Base-by-base conservation (phyloP, 352 stramenopile species). In the Globisporangium radiosum region DNA sequence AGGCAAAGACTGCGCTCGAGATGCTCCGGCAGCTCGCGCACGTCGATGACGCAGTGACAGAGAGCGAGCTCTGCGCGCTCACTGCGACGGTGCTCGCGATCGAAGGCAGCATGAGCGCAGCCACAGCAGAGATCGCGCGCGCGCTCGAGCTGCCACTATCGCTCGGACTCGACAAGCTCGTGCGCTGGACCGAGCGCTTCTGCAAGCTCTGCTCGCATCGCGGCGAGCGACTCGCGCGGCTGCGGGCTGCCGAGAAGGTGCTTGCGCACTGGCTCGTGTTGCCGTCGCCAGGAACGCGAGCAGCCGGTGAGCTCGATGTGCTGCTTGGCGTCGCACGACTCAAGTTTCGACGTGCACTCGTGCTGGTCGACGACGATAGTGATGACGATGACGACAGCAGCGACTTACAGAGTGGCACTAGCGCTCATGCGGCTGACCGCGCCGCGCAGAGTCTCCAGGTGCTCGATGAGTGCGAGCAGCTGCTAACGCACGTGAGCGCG, bases 1-100 rank as follows among this genome's bases (percentile, higher is more conserved):
- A 90, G 57, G 81, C 64, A 33, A 88, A 90, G 62, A 67, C 62
- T 6, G 69, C 81, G 42, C 56, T 90, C 3, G 67, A 77, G 11
- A 75, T 79, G 44, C 44, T 84, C 38, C 55, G 50, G 7, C 55
- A 71, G 25, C 65, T 52, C 50, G 65, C 14, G 7, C 37, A 39
- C 3, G 8, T 37, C 0, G 53, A 44, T 6, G 49, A 52, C 14
- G 19, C 25, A n/a, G 40, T 14, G 10, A 39, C 10, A 33, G 33
- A 62, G 38, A 55, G 56, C 37, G 56, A 63, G 5, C 10, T 67
- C n/a, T 7, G 14, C 10, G 56, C 51, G 33, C 55, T 67, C 7
- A 42, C 57, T 3, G 73, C 72, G 14, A 19, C 44, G n/a, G 55
- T 84, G 42, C 62, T 75, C 4, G 72, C 79, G 14, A 64, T 76